Base-by-base conservation (phyloP, 257 asterid species). In the Lycium ferocissimum region DNA sequence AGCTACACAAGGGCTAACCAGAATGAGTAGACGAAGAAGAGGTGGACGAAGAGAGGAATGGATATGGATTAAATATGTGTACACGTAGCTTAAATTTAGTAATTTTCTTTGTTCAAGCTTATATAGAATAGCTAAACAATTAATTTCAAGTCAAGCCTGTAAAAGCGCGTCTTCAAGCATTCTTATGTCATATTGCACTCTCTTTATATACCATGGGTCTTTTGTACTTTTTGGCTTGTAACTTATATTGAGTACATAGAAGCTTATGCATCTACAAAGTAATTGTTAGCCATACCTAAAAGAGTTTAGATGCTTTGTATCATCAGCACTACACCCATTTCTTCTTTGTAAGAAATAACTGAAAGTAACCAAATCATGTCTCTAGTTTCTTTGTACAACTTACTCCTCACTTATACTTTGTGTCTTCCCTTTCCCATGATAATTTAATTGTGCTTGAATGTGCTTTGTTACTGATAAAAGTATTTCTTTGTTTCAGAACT, bases 401-500 rank as follows among this genome's bases (percentile, higher is more conserved):
- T 76, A 51, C 63, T 76, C 63, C 22, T 51, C 26, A 22, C 35
- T 51, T 51, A 63, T 51, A 54, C 63, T 78, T 78, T 14, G 14
- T 78, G 53, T 78, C 65, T 51, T 78, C 33, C 65, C 26, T 53
- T 26, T 76, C 63, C 65, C 9, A 3, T 78, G 82, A 54, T 53
- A 33, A 53, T 9, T 8, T 78, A 26, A 4, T 53, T 53, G 26
- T 78, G 63, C 14, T 53, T 53, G 63, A 53, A 53, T 53, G 26
- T 78, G 22, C 9, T 78, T 78, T 78, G 65, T 33, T 15, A 53
- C 15, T 78, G 82, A 78, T 78, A 15, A 53, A 53, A 78, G 49
- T 9, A 53, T 18, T 85, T 47, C 83, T 65, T 84, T 84, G 67
- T 92, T 90, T 69, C 97, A 96, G 99, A 95, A 96, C 90, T 96